A percentile compares a stretch with the other conserved stretches of the same genome.
Conservation (phyloP, 208 protist genomes). For the Acanthamoeba sp. region DNA sequence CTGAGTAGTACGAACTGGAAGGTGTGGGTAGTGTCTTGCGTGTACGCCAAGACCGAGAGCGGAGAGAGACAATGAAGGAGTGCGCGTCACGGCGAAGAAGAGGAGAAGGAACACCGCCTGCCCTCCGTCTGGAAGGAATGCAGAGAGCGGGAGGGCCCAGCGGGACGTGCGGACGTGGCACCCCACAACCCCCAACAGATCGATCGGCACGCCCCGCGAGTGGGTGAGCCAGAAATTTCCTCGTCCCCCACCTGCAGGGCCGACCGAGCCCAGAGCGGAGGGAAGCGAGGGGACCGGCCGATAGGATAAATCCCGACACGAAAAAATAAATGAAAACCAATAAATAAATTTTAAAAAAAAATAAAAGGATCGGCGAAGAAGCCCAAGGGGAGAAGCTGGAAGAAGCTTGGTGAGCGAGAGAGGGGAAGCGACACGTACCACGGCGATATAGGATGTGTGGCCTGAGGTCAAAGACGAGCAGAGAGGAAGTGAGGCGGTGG, state of each 20-base stretch:
- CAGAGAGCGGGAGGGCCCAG: background rate
- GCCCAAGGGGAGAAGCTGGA: background rate
- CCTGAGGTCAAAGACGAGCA: no score
- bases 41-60: background rate
- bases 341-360: no score
- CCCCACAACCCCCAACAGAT: background rate
- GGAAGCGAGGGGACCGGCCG: no score
- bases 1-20: no score
- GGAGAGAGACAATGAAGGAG: background rate
- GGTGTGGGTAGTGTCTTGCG: background rate
- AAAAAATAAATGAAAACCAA: no score
- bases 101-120: background rate
- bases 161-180: background rate
- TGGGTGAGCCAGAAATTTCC: background rate
- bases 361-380: background rate
- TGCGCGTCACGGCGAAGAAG: background rate
- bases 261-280: background rate
- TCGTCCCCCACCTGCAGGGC: background rate
- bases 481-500: no score
- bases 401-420: background rate
- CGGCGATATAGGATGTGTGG: no score
- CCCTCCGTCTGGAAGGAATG: no score
- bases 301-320: background rate
- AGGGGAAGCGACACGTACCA: no score
- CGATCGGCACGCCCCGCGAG: background rate